A percentile compares a stretch with the other conserved stretches of the same genome.
phyloP scores from a whole-genome alignment of 805 yeast genomes.

The Yarrowia alimentaria region DNA sequence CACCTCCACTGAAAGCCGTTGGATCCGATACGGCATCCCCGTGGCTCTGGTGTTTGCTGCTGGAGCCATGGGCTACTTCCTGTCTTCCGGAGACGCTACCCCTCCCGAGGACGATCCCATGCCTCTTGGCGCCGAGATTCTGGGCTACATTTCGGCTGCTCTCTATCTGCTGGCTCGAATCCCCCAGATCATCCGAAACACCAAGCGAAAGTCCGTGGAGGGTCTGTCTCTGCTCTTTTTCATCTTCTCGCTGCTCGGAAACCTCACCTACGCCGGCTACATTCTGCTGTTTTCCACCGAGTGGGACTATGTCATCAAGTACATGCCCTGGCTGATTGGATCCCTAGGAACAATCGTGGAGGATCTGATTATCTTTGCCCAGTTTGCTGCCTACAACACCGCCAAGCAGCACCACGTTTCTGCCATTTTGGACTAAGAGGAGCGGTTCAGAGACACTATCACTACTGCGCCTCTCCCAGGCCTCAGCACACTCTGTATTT shows the following conservation, averaged over 20 bases:
- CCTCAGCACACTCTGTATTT: too few relatives aligned
- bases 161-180: slow-evolving; percentile 70
- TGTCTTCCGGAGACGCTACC: slow-evolving; percentile 44
- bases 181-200: slow-evolving; percentile 86
- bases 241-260: slow-evolving; percentile 70
- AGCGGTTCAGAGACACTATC: too few relatives aligned
- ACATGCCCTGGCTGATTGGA: slow-evolving; percentile 76
- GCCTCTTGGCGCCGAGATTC: slow-evolving; percentile 56
- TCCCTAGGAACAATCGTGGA: slow-evolving; percentile 74
- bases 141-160: slow-evolving; percentile 68
- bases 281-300: slow-evolving; percentile 66
- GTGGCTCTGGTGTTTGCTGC: slow-evolving; percentile 59
- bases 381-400: slow-evolving; percentile 57
- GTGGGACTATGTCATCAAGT: slow-evolving; percentile 55
- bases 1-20: slow-evolving; percentile 43
- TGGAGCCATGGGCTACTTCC: slow-evolving; percentile 59
- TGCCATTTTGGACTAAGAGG: slow-evolving; percentile 13
- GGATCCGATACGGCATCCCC: slow-evolving; percentile 56
- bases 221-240: slow-evolving; percentile 85
- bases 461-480: too few relatives aligned
- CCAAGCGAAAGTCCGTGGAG: slow-evolving; percentile 69
- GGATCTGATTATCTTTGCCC: slow-evolving; percentile 63
- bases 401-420: slow-evolving; percentile 29
- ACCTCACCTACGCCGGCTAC: slow-evolving; percentile 71
- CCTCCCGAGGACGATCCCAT: slow-evolving; percentile 33